These are phyloP conservation scores for Picea sitchensis DNA, from an alignment of 75 land plant genomes.

Conservation along the genomic window DNA sequence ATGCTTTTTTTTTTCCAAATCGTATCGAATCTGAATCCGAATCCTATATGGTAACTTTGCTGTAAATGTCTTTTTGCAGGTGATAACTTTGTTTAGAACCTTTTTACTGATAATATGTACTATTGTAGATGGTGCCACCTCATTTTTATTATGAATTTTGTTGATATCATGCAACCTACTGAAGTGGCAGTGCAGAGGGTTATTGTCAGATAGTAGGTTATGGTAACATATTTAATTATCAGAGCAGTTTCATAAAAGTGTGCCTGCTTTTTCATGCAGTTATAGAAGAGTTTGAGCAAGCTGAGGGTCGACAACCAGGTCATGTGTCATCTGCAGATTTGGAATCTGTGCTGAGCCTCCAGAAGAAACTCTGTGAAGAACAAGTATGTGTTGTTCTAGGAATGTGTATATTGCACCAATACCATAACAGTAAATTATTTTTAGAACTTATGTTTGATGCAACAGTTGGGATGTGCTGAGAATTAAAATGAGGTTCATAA, in stretches of 20 bases:
- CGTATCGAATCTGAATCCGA: too few species aligned
- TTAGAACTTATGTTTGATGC: not conserved
- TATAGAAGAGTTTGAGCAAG: conserved; percentile 75
- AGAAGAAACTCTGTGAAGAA: conserved; percentile 62
- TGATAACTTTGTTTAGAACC: too few species aligned
- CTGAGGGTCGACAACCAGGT: conserved; percentile 49
- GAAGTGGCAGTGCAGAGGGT: too few species aligned
- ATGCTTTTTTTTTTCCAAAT: too few species aligned
- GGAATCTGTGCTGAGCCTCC: conserved; percentile 47
- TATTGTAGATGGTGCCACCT: too few species aligned
- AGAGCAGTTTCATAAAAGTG: not conserved
- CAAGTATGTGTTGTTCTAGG: conserved; percentile 41
- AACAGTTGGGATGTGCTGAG: not conserved
- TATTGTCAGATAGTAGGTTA: too few species aligned
- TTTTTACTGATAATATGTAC: too few species aligned
- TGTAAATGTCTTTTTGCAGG: too few species aligned
- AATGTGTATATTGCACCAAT: not conserved
- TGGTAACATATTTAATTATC: too few species aligned
- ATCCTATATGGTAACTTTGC: too few species aligned
- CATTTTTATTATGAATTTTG: too few species aligned
- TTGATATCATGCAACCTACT: too few species aligned
- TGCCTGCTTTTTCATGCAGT: conserved; percentile 37
- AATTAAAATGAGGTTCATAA: not conserved
- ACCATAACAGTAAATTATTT: not conserved
- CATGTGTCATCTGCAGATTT: conserved; percentile 61